These are phyloP conservation scores for Pleurotus djamor DNA, from an alignment of 768 basidiomycete genomes.

Conservation along the genomic window DNA sequence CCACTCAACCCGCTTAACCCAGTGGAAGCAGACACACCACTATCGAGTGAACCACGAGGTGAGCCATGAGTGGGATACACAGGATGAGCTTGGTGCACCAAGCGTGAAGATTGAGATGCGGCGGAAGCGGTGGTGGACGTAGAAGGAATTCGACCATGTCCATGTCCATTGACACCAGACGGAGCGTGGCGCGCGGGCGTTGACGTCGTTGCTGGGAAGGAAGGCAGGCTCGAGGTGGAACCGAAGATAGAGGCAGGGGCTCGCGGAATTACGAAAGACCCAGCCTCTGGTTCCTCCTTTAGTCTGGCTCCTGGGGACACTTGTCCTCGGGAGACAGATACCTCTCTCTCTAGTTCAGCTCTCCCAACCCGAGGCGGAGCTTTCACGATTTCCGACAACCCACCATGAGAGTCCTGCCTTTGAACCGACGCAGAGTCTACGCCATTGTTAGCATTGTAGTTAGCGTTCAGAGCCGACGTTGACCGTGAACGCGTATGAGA, in stretches of 20 bases:
- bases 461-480: too few species aligned
- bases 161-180: not conserved
- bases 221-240: constrained; percentile 1
- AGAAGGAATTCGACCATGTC: not conserved
- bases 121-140: not conserved
- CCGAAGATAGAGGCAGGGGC: constrained; percentile 38
- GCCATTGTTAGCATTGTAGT: too few species aligned
- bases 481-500: not conserved
- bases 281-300: constrained; percentile 6
- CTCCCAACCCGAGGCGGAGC: constrained; percentile 44
- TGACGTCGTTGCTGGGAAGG: not conserved
- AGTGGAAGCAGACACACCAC: not conserved
- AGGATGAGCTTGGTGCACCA: not conserved
- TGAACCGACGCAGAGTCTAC: too few species aligned
- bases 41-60: not conserved
- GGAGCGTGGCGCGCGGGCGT: constrained; percentile 3
- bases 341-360: constrained; percentile 22
- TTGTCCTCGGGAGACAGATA: constrained; percentile 1
- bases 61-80: not conserved
- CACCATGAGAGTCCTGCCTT: not conserved
- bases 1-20: not conserved
- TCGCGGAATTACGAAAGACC: constrained; percentile 14
- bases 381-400: constrained; percentile 37
- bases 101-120: too few species aligned
- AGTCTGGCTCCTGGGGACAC: constrained; percentile 4